Evolutionary conservation across 1,284 basidiomycete species (phyloP).

Genomic region (Irpex lacteus): DNA sequence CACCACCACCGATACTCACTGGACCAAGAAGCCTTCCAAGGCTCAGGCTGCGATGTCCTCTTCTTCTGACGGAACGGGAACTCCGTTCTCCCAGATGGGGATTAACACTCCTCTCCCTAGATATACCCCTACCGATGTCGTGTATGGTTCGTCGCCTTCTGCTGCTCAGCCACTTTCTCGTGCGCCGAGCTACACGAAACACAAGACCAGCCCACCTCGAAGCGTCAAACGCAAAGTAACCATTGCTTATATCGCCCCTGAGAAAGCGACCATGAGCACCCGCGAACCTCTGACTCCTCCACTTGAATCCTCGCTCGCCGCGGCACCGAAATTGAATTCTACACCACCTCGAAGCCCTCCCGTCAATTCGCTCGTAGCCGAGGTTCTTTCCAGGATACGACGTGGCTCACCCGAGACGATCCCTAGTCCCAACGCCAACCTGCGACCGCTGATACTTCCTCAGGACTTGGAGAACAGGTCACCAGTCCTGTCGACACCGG

Average conservation of each 20-base stretch:
- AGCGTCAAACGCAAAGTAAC: neutral
- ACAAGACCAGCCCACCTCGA: neutral
- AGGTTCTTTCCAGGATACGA: neutral
- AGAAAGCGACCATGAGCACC: neutral
- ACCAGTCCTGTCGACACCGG: neutral
- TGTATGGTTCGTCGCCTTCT: neutral
- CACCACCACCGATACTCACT: neutral
- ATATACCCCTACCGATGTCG: neutral
- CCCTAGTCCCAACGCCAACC: neutral
- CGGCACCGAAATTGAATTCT: neutral
- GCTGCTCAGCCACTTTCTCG: neutral
- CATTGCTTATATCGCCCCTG: neutral
- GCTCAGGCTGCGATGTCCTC: neutral
- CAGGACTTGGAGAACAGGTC: conserved; percentile 18
- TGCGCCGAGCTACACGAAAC: neutral
- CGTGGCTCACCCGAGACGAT: neutral
- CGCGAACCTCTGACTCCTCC: neutral
- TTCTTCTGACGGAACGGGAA: neutral
- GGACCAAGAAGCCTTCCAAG: neutral
- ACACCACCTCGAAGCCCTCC: neutral
- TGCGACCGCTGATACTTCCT: conserved; percentile 21
- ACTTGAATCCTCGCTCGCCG: neutral
- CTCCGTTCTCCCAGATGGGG: neutral
- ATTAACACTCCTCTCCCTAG: neutral
- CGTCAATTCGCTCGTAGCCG: neutral